phyloP scores from a whole-genome alignment of 257 asterid species.

The Prunella vulgaris region DNA sequence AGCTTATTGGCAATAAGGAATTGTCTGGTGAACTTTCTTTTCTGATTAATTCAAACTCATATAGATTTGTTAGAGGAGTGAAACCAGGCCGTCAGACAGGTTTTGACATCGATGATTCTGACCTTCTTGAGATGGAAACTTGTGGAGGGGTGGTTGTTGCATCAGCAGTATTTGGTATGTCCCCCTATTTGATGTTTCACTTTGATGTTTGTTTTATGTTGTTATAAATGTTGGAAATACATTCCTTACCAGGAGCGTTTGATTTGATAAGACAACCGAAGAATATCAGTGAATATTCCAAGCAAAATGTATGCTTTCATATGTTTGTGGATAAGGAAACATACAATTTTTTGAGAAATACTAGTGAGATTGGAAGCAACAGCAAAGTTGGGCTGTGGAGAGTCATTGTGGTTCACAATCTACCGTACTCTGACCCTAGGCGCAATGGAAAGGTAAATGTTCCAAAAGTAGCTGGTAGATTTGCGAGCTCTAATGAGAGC shows the following conservation, averaged over 20 bases:
- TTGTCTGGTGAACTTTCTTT: neutral
- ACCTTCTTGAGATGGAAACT: conserved; percentile 77
- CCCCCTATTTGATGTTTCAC: conserved; percentile 6
- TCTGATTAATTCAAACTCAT: conserved; percentile 23
- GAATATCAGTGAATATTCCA: conserved; percentile 68
- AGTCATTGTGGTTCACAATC: conserved; percentile 64
- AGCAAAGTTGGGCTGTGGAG: conserved; percentile 82
- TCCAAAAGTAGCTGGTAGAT: neutral
- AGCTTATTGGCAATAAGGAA: neutral
- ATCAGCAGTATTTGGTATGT: conserved; percentile 85
- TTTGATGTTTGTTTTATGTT: neutral
- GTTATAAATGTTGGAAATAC: conserved; percentile 26
- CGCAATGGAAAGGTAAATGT: conserved; percentile 88
- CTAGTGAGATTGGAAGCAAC: conserved; percentile 57
- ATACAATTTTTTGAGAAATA: conserved; percentile 48
- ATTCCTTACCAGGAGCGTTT: conserved; percentile 68
- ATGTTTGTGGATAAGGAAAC: conserved; percentile 89
- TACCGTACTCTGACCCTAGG: conserved; percentile 84
- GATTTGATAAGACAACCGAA: conserved; percentile 83
- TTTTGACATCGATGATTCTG: conserved; percentile 72
- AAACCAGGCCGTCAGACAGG: conserved; percentile 80
- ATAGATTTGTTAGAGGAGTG: conserved; percentile 79
- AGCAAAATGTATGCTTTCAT: conserved; percentile 62
- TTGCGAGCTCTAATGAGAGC: neutral
- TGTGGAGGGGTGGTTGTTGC: conserved; percentile 87